Evolutionary conservation across 306 rosid species (phyloP), one percentile per base, ranked within the genome.

Genomic region (Benincasa hispida): DNA sequence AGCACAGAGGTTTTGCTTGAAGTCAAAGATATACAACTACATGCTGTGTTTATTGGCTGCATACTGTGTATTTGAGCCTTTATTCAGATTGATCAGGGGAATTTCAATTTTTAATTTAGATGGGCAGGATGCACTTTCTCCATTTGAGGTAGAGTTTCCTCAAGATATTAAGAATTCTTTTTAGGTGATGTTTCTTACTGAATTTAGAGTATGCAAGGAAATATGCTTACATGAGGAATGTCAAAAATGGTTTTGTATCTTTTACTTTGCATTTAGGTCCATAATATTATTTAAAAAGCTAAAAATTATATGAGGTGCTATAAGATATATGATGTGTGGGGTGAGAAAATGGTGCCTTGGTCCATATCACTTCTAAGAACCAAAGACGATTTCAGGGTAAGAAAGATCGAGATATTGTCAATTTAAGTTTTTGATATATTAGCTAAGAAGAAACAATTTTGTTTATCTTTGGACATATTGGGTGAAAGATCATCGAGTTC

Each of bases 41-140:
- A 19, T 90, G 55, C 78, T 94, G 82, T 91, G 88, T 8, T 39
- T 87, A 30, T 85, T 94, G 85, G 93, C 97, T 85, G 85, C 73
- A 35, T 94, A 79, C 74, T 84, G 85, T 84, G 85, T 89, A 45
- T 92, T 93, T 2, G 93, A 90, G 90, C 97, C 96, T 51, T 75
- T 92, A 85, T 90, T 83, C 88, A 88, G 96, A 81, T 81, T 94
- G 86, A 82, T 92, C 77, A 85, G 88, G 92, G 96, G 97, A 72
- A 53, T 89, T 74, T 94, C 99, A 51, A 78, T 89, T 67, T 78
- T 92, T 48, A 90, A 92, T 81, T 83, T 94, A 77, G 99, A 94
- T 79, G 96, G 99, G 59, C 92, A 86, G 88, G 48, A 78, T 81
- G 84, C 76, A 57, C 88, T 94, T 82, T 92, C 95, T 58, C 99